These are phyloP conservation scores for Skeletonema potamos DNA, from an alignment of 108 stramenopile species.

Conservation along the genomic window DNA sequence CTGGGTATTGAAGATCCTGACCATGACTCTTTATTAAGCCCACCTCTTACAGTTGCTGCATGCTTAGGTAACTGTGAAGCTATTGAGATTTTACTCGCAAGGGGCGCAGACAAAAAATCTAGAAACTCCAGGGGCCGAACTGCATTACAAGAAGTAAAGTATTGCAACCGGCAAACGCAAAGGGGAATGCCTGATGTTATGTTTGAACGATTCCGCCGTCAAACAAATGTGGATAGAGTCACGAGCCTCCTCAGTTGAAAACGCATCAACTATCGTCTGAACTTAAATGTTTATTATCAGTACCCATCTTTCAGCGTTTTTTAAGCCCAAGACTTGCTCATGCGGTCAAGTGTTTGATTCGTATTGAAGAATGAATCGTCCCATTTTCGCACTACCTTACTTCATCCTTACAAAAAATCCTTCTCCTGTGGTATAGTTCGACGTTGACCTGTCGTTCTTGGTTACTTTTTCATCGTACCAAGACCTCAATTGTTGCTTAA, in stretches of 20 bases:
- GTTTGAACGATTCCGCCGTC: background rate
- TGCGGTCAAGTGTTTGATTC: no score
- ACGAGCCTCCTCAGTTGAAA: background rate
- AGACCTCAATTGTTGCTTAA: no score
- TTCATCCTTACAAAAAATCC: no score
- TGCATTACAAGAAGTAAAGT: slow-evolving; percentile 3
- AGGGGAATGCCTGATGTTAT: background rate
- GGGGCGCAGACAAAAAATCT: slow-evolving; percentile 19
- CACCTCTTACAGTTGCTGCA: background rate
- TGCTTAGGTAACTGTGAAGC: background rate
- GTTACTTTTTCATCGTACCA: no score
- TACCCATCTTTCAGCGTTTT: no score
- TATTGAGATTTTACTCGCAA: slow-evolving; percentile 20
- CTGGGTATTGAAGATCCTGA: background rate
- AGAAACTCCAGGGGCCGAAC: slow-evolving; percentile 3
- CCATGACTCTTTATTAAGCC: background rate
- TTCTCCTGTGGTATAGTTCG: no score
- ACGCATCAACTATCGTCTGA: no score
- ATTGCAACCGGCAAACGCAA: background rate
- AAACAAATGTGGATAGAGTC: background rate
- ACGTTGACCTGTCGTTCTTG: no score
- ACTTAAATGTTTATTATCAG: no score
- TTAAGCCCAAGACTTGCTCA: no score
- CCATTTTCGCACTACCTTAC: no score
- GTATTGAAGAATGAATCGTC: no score